phyloP scores from a whole-genome alignment of 2,329 filamentous ascomycete species.

The Phialocephala subalpina region DNA sequence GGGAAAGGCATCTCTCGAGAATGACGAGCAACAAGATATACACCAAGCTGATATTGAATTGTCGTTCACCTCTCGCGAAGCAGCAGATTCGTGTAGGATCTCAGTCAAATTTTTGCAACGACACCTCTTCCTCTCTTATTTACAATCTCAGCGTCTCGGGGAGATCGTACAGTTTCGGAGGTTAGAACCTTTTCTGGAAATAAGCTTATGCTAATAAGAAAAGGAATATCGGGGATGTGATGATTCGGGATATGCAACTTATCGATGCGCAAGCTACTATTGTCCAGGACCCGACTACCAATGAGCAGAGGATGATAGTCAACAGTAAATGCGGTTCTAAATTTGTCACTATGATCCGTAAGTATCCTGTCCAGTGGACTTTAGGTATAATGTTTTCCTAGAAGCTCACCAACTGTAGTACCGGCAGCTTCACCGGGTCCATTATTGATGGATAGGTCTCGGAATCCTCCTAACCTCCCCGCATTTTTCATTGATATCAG shows the following conservation, averaged over 20 bases:
- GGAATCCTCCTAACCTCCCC: conserved; percentile 3
- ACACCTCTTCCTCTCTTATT: too few relatives aligned
- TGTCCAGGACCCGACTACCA: conserved; percentile 13
- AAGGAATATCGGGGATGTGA: conserved; percentile 21
- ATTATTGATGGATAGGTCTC: conserved; percentile 13
- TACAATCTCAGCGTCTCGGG: too few relatives aligned
- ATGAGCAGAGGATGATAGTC: conserved; percentile 23
- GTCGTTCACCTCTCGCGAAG: too few relatives aligned
- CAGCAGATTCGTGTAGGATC: too few relatives aligned
- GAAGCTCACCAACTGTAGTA: conserved; percentile 8
- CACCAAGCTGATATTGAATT: too few relatives aligned
- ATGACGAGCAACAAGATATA: too few relatives aligned
- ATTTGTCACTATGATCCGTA: conserved; percentile 18
- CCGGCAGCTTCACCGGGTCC: neutral
- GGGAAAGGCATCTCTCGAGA: too few relatives aligned
- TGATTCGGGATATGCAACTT: conserved; percentile 27
- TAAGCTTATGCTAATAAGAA: neutral
- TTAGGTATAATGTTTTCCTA: neutral
- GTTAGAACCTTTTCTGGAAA: too few relatives aligned
- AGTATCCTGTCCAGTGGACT: neutral
- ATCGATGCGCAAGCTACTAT: conserved; percentile 16
- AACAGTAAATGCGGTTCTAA: conserved; percentile 23
- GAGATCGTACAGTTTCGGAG: too few relatives aligned
- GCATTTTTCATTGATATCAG: conserved; percentile 15
- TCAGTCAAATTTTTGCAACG: too few relatives aligned